Base-by-base conservation (phyloP, 2,329 filamentous ascomycete species). In the Pseudogymnoascus pannorum region DNA sequence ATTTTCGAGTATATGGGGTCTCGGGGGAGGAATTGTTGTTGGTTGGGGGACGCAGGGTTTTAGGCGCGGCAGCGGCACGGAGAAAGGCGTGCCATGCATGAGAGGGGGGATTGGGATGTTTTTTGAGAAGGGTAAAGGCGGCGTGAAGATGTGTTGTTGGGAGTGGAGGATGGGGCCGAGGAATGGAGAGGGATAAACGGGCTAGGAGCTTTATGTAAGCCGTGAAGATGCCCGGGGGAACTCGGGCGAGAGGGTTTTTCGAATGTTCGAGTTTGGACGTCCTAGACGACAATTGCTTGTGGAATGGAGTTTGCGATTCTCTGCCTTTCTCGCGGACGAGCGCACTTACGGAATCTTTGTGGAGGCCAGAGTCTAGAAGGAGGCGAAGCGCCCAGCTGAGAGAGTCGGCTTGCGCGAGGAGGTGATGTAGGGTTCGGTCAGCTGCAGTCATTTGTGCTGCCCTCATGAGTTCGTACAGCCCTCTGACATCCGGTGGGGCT, bases 381-480 rank as follows among this genome's bases (percentile, higher is more conserved):
- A 51, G 44, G 7, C 44, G 44, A 9, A 29, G 8, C 14, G 44
- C 44, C 44, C 44, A 51, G 22, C 44, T 16, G 22, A 51, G 7
- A 0, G 44, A 51, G 22, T 51, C 44, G 44, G 44, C 44, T 9
- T 51, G 22, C 22, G 12, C 14, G 44, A 51, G 6, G 22, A 51
- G 44, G 22, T 51, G 44, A 11, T 22, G 44, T 22, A 51, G 44
- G 2, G 54, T 35, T 36, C 54, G 54, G 3, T 20, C 16, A 18
- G 24, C n/a, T 24, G 29, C 14, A 5, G 33, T 35, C n/a, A 58
- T 26, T 20, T 35, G 29, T 14, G 26, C 16, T 1, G 54, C 33
- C 18, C 36, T 63, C 83, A 92, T 88, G 42, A 78, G 75, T 9
- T 77, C 69, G 62, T 87, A 88, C 3, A 92, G 75, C 58, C 81